Evolutionary conservation across 306 rosid species (phyloP).

Genomic region (Cucurbita argyrosperma): DNA sequence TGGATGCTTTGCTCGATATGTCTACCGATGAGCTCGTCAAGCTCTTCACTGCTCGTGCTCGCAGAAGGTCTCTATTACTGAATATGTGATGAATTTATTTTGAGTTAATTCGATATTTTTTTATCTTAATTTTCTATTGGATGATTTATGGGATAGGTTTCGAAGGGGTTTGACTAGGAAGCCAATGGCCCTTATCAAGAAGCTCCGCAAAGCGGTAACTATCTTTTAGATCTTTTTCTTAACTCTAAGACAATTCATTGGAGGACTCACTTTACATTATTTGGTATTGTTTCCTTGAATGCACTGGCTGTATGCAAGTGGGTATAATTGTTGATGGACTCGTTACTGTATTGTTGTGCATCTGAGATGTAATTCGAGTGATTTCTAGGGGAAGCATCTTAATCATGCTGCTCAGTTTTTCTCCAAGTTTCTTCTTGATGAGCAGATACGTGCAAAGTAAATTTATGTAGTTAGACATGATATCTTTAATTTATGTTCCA

Average conservation of each 20-base stretch:
- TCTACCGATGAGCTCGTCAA: constrained; percentile 73
- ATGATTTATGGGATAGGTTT: constrained; percentile 29
- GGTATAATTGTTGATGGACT: background rate
- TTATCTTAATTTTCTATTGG: background rate
- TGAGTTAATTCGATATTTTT: background rate
- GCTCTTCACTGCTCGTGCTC: constrained; percentile 70
- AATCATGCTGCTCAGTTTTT: background rate
- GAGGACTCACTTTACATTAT: too few species aligned
- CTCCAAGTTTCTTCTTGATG: background rate
- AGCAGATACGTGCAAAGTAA: too few species aligned
- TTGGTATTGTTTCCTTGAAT: background rate
- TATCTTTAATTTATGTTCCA: background rate
- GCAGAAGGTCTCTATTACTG: constrained; percentile 33
- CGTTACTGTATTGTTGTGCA: background rate
- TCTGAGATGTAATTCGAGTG: background rate
- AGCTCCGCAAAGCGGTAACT: constrained; percentile 77
- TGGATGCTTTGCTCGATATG: constrained; percentile 72
- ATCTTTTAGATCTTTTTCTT: background rate
- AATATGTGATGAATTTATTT: background rate
- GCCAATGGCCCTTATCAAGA: constrained; percentile 85
- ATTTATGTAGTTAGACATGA: background rate
- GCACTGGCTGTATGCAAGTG: background rate
- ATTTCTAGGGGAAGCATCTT: background rate
- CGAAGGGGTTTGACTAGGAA: constrained; percentile 85
- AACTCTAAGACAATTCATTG: background rate